Percentiles rank a stretch among this genome's conserved stretches.
Conservation (phyloP, 305 asterid species). For the Caryopteris hybrid region DNA sequence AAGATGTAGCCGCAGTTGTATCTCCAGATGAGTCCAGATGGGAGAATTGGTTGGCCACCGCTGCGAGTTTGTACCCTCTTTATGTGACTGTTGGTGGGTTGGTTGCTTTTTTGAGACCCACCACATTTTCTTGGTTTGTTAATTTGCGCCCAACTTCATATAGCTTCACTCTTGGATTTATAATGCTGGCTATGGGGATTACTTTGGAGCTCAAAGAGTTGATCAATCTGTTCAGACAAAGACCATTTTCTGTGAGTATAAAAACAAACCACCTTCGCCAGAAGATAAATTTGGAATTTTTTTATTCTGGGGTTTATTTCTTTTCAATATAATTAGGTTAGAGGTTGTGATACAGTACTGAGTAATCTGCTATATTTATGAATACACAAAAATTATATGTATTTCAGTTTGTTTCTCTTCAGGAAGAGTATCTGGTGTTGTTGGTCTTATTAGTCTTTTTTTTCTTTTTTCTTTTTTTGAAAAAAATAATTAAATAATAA, state of each 20-base stretch:
- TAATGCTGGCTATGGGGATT: slow-evolving; percentile 87
- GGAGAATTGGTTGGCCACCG: slow-evolving; percentile 54
- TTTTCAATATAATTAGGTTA: background rate
- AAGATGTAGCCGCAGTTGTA: slow-evolving; percentile 16
- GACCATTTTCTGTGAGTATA: slow-evolving; percentile 72
- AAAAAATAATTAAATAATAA: too few species aligned
- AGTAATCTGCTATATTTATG: background rate
- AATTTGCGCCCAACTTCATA: slow-evolving; percentile 58
- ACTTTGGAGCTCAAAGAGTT: slow-evolving; percentile 77
- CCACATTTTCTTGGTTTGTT: slow-evolving; percentile 79
- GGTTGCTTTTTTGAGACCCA: slow-evolving; percentile 64
- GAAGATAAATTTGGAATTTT: background rate
- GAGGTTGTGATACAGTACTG: background rate
- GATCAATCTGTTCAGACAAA: slow-evolving; percentile 55
- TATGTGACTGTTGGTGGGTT: slow-evolving; percentile 77
- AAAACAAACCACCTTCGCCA: background rate
- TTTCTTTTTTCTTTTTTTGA: too few species aligned
- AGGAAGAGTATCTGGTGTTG: background rate
- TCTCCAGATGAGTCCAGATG: slow-evolving; percentile 43
- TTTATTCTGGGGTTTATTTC: background rate
- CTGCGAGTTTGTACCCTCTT: slow-evolving; percentile 81
- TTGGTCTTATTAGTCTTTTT: background rate
- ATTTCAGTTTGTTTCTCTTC: background rate
- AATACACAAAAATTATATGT: background rate
- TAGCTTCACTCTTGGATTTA: slow-evolving; percentile 71